These are phyloP conservation scores for Paraphaeosphaeria sporulosa DNA, from an alignment of 2,329 filamentous ascomycete genomes.

Conservation along the genomic window DNA sequence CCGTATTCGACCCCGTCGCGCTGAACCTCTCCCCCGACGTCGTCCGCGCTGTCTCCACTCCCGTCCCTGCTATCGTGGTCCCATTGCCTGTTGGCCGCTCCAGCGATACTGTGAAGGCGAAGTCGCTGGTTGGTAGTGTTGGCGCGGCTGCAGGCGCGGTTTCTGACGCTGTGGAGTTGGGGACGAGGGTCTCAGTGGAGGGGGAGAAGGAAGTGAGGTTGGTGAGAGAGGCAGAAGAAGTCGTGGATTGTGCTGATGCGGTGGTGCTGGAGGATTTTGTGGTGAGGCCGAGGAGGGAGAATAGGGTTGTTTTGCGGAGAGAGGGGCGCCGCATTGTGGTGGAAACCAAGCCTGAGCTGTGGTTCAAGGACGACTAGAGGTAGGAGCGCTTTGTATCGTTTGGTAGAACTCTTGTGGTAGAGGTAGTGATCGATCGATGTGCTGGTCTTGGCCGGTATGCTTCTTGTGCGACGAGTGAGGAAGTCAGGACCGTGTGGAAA, in stretches of 20 bases:
- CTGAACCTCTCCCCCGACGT: not conserved
- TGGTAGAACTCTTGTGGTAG: not conserved
- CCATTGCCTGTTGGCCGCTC: conserved; percentile 4
- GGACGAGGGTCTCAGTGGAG: conserved; percentile 9
- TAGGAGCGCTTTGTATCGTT: not conserved
- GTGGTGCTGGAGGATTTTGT: conserved; percentile 10
- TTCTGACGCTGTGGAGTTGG: not conserved
- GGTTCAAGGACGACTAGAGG: not conserved
- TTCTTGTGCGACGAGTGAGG: not conserved
- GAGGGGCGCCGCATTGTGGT: conserved; percentile 14
- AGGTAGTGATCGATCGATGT: not conserved
- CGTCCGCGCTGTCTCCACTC: not conserved
- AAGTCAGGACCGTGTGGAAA: not conserved
- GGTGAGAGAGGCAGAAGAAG: not conserved
- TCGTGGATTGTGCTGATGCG: conserved; percentile 10
- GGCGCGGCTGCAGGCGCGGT: not conserved
- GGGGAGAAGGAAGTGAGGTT: conserved; percentile 7
- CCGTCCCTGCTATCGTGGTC: not conserved
- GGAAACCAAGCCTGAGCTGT: not conserved
- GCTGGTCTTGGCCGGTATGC: not conserved
- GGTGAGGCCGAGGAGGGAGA: conserved; percentile 19
- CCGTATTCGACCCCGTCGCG: not conserved
- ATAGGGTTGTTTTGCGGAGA: conserved; percentile 13
- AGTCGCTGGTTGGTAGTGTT: not conserved
- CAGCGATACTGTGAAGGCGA: not conserved